Percentiles rank a stretch among this genome's conserved stretches.
Evolutionary conservation across 306 rosid genomes (phyloP).

Genomic region (Ziziphus jujuba): DNA sequence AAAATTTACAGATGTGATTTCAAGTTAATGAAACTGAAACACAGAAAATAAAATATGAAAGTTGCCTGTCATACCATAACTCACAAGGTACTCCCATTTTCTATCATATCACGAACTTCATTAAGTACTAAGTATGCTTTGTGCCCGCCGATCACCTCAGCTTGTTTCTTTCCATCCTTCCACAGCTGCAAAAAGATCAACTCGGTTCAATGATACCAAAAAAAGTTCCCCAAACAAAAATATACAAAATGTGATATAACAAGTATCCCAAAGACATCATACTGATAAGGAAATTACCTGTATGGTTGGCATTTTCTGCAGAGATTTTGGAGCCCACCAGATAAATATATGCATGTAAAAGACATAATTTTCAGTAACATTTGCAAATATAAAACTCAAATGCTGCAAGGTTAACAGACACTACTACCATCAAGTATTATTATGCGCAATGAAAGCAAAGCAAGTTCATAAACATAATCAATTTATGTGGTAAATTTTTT

Average conservation of each 20-base stretch:
- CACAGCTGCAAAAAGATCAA: constrained; percentile 61
- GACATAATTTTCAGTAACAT: neutral
- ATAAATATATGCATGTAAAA: constrained; percentile 31
- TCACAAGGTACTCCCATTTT: constrained; percentile 37
- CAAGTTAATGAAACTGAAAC: neutral
- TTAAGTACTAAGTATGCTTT: constrained; percentile 63
- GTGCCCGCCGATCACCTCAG: constrained; percentile 78
- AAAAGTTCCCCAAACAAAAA: neutral
- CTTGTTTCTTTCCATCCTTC: constrained; percentile 71
- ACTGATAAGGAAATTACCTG: constrained; percentile 55
- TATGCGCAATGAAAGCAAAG: neutral
- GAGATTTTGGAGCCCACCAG: constrained; percentile 27
- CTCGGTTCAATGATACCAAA: neutral
- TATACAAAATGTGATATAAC: neutral
- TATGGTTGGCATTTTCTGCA: constrained; percentile 94
- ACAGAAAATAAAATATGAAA: constrained; percentile 4
- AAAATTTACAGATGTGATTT: constrained; percentile 2
- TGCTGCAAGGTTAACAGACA: neutral
- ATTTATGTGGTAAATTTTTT: neutral
- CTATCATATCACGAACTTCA: constrained; percentile 77
- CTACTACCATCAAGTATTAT: neutral
- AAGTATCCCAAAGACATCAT: constrained; percentile 10
- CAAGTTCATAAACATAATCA: neutral
- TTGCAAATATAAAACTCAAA: neutral
- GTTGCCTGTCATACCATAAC: constrained; percentile 13